Conservation (phyloP, 331 rosid species). For the Malus hybrid region DNA sequence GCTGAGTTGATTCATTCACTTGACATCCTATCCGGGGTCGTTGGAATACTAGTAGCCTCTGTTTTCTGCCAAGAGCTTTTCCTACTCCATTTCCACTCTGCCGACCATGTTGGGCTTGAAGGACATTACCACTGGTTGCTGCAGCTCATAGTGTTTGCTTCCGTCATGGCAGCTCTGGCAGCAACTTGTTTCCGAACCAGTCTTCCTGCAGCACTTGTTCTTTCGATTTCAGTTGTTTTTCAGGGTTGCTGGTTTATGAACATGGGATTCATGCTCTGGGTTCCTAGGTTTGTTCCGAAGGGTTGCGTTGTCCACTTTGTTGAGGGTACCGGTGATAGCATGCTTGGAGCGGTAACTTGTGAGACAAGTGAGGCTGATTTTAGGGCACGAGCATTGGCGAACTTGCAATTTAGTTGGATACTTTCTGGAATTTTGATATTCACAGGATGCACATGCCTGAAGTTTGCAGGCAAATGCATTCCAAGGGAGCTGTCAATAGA, state of each 20-base stretch:
- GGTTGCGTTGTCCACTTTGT: slow-evolving; percentile 42
- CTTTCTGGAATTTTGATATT: slow-evolving; percentile 52
- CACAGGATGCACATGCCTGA: slow-evolving; percentile 50
- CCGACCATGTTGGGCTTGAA: slow-evolving; percentile 90
- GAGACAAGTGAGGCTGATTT: slow-evolving; percentile 47
- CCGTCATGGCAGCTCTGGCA: slow-evolving; percentile 44
- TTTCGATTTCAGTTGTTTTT: slow-evolving; percentile 60
- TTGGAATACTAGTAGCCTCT: slow-evolving; percentile 59
- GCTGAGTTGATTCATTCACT: slow-evolving; percentile 51
- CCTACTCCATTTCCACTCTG: slow-evolving; percentile 84
- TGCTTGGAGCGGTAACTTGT: slow-evolving; percentile 64
- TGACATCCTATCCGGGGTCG: slow-evolving; percentile 49
- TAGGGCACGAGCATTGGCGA: slow-evolving; percentile 80
- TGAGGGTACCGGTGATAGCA: slow-evolving; percentile 18
- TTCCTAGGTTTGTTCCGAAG: slow-evolving; percentile 57
- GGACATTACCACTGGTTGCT: slow-evolving; percentile 88
- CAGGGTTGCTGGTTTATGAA: slow-evolving; percentile 93
- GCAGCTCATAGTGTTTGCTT: slow-evolving; percentile 67
- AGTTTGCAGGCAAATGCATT: slow-evolving; percentile 36
- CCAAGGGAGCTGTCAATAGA: slow-evolving; percentile 30
- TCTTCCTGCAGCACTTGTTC: slow-evolving; percentile 68
- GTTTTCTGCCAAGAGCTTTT: slow-evolving; percentile 79
- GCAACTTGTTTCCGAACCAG: slow-evolving; percentile 55
- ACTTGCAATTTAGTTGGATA: slow-evolving; percentile 90
- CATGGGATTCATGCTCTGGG: slow-evolving; percentile 81